These are phyloP conservation scores for Hibiscus syriacus DNA, from an alignment of 345 rosid genomes.

Conservation along the genomic window DNA sequence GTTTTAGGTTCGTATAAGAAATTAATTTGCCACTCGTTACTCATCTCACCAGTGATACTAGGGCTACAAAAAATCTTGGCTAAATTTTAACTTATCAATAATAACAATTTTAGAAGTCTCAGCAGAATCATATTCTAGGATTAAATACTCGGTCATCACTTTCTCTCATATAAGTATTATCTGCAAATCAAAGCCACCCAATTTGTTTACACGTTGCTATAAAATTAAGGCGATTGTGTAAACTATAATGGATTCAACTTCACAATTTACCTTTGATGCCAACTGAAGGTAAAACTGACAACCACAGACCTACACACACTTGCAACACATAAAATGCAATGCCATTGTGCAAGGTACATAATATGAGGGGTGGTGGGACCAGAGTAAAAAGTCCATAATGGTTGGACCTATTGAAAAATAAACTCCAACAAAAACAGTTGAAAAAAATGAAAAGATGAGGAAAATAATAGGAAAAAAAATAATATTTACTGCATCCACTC, in stretches of 20 bases:
- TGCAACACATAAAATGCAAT: neutral
- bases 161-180: neutral
- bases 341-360: neutral
- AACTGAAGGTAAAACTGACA: neutral
- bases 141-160: neutral
- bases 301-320: neutral
- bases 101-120: neutral
- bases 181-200: neutral
- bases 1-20: neutral
- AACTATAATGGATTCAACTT: neutral
- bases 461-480: neutral
- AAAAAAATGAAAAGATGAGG: neutral
- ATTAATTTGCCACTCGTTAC: neutral
- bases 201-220: neutral
- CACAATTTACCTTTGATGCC: neutral
- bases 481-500: conserved; percentile 22
- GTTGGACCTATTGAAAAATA: neutral
- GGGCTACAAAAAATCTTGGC: neutral
- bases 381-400: neutral
- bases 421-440: neutral
- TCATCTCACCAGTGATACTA: neutral
- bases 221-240: neutral
- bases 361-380: neutral
- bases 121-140: neutral
- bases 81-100: neutral